phyloP scores from a whole-genome alignment of 192 early-diverging fungal species.

The Coemansia sp. region DNA sequence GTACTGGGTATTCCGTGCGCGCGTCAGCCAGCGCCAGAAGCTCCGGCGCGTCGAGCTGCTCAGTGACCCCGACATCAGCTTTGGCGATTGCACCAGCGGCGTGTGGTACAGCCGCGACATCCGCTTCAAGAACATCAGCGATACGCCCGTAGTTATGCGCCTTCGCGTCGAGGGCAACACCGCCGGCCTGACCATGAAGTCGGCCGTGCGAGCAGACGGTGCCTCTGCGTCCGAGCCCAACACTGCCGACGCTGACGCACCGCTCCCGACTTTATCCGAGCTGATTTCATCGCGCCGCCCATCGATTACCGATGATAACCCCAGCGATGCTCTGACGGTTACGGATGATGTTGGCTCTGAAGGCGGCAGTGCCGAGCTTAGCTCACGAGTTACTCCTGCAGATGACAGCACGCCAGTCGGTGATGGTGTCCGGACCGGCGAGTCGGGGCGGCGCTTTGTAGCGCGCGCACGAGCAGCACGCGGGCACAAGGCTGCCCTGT shows the following conservation, averaged over 20 bases:
- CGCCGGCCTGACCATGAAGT: constrained; percentile 24
- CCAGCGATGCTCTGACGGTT: constrained; percentile 1
- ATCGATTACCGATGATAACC: constrained; percentile 8
- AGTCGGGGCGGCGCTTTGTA: background rate
- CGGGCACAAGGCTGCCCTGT: constrained; percentile 24
- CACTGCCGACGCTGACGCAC: background rate
- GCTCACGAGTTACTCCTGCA: background rate
- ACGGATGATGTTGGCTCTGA: constrained; percentile 10
- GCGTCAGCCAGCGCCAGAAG: constrained; percentile 68
- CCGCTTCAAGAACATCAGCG: constrained; percentile 77
- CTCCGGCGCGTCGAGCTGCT: constrained; percentile 62
- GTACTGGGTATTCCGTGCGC: constrained; percentile 74
- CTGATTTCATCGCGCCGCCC: background rate
- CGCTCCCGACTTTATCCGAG: background rate
- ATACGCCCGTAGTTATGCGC: constrained; percentile 69
- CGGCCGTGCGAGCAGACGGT: constrained; percentile 8
- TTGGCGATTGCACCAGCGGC: constrained; percentile 93
- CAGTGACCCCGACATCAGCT: constrained; percentile 70
- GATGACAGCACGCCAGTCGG: background rate
- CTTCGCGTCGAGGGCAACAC: constrained; percentile 57
- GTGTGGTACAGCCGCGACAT: constrained; percentile 77
- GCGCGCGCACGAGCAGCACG: constrained; percentile 7
- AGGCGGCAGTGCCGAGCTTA: constrained; percentile 3
- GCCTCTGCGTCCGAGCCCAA: background rate
- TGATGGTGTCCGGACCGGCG: background rate